Conservation (phyloP, 2,329 filamentous ascomycete genomes). For the Dactylonectria estremocensis region DNA sequence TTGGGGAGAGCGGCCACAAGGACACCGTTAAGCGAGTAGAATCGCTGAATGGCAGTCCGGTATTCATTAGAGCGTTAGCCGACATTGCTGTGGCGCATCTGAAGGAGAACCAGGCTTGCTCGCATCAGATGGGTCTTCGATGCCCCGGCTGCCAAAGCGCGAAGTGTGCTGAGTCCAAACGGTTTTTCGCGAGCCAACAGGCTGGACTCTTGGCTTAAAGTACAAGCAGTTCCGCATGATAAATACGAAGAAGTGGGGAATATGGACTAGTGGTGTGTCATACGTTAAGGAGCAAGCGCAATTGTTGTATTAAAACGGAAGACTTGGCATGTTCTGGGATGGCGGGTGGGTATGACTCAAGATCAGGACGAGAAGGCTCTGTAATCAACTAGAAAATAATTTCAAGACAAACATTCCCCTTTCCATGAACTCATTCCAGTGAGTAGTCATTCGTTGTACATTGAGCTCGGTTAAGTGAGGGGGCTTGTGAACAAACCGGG, state of each 20-base stretch:
- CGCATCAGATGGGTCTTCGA: conserved; percentile 87
- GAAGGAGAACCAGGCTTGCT: conserved; percentile 76
- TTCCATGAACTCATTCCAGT: not conserved
- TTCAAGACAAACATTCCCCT: conserved; percentile 18
- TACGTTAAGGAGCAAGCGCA: conserved; percentile 8
- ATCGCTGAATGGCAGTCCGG: conserved; percentile 89
- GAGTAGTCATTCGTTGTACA: not conserved
- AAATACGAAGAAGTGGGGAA: not conserved
- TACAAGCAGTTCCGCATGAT: not conserved
- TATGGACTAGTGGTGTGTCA: conserved; percentile 27
- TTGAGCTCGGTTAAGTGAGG: not conserved
- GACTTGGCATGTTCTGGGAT: conserved; percentile 28
- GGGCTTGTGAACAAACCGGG: no score
- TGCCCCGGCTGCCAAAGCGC: conserved; percentile 96
- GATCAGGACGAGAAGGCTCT: not conserved
- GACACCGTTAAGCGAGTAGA: conserved; percentile 92
- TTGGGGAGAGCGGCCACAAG: conserved; percentile 84
- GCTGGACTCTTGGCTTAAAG: conserved; percentile 41
- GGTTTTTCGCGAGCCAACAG: conserved; percentile 70
- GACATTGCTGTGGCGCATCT: conserved; percentile 89
- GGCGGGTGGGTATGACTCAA: conserved; percentile 9
- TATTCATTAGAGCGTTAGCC: conserved; percentile 92
- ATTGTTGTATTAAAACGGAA: conserved; percentile 17
- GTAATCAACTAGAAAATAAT: conserved; percentile 16
- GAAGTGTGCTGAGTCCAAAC: conserved; percentile 84